Conservation (phyloP, 2,329 filamentous ascomycete genomes). For the Phyllosticta citribraziliensis region DNA sequence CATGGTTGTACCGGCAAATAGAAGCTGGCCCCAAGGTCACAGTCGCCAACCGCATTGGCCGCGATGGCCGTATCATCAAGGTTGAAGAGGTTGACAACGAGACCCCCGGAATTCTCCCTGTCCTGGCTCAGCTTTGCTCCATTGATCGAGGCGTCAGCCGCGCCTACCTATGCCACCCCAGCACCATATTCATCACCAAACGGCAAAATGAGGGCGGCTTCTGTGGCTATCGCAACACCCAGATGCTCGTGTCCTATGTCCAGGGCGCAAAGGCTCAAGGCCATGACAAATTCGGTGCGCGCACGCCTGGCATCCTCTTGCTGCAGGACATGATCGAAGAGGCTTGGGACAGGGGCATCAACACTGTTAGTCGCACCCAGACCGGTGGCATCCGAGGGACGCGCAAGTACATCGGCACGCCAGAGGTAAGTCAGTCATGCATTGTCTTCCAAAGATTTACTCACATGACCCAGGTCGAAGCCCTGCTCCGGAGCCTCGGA, state of each 20-base stretch:
- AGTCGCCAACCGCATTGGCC: slow-evolving; percentile 30
- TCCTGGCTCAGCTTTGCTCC: slow-evolving; percentile 41
- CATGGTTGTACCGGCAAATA: slow-evolving; percentile 32
- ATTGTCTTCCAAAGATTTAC: not conserved
- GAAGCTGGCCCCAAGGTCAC: slow-evolving; percentile 31
- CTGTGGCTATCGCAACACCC: slow-evolving; percentile 91
- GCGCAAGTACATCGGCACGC: slow-evolving; percentile 89
- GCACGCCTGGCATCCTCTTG: slow-evolving; percentile 64
- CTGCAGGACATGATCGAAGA: slow-evolving; percentile 80
- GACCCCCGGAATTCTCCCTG: slow-evolving; percentile 33
- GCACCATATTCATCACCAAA: slow-evolving; percentile 72
- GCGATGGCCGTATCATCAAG: slow-evolving; percentile 32
- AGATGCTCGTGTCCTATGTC: slow-evolving; percentile 79
- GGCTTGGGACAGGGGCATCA: slow-evolving; percentile 82
- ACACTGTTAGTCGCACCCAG: slow-evolving; percentile 61
- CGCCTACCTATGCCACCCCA: slow-evolving; percentile 71
- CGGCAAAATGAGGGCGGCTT: slow-evolving; percentile 75
- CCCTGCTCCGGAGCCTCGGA: slow-evolving; percentile 59
- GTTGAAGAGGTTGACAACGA: slow-evolving; percentile 35
- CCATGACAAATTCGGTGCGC: slow-evolving; percentile 47
- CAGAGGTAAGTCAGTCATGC: slow-evolving; percentile 52
- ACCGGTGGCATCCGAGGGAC: slow-evolving; percentile 83
- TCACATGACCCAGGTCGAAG: slow-evolving; percentile 54
- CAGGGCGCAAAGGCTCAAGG: slow-evolving; percentile 49
- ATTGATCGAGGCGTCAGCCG: slow-evolving; percentile 54